phyloP scores from a whole-genome alignment of 495 filamentous ascomycete genomes.

The Entonaema liquescens region DNA sequence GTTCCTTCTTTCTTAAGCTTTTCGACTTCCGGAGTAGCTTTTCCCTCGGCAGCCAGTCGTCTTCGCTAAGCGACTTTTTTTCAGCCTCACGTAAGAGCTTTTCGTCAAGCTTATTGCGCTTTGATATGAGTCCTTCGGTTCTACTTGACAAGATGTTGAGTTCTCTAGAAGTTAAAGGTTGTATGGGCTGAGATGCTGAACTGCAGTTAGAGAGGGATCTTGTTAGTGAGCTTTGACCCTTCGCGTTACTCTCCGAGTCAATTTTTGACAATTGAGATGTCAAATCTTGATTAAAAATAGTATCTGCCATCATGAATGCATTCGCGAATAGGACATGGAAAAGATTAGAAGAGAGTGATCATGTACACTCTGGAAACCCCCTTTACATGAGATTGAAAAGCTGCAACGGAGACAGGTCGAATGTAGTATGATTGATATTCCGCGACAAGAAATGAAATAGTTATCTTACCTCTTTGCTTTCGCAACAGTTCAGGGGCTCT shows the following conservation, averaged over 20 bases:
- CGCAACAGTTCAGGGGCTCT: too few species aligned
- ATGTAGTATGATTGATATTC: neutral
- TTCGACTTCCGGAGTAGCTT: constrained; percentile 9
- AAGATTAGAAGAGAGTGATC: neutral
- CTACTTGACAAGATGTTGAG: neutral
- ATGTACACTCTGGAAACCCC: too few species aligned
- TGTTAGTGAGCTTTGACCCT: neutral
- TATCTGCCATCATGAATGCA: neutral
- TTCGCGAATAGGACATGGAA: neutral
- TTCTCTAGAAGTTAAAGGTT: neutral
- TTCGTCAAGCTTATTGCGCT: constrained; percentile 8
- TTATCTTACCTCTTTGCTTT: neutral
- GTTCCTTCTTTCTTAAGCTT: constrained; percentile 3
- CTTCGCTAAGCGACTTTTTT: neutral
- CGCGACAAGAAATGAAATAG: neutral
- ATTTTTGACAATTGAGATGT: neutral
- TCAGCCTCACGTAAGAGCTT: constrained; percentile 6
- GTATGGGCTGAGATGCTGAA: neutral
- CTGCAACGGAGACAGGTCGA: neutral
- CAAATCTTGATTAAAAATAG: neutral
- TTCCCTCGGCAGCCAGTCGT: neutral
- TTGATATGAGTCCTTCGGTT: constrained; percentile 1
- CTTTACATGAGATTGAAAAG: too few species aligned
- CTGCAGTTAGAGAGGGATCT: neutral
- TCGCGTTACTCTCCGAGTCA: neutral